A percentile compares a stretch with the other conserved stretches of the same genome.
Evolutionary conservation across 768 basidiomycete species (phyloP).

Genomic region (Gymnopilus dilepis): DNA sequence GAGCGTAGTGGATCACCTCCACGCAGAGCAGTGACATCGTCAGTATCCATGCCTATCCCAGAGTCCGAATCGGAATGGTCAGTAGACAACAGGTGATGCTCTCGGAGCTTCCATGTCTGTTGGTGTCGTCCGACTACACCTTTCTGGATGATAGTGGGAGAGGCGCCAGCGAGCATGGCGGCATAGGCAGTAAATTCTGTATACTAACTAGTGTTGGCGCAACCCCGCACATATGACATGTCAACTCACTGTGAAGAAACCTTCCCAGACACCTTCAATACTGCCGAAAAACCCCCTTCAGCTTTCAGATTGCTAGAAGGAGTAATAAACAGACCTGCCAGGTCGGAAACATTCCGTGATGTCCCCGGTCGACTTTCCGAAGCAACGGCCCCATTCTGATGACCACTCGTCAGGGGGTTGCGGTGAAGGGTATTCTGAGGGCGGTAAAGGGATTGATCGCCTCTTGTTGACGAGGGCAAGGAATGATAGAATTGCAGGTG

Average conservation of each 20-base stretch:
- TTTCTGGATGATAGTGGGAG: constrained; percentile 69
- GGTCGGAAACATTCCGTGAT: constrained; percentile 57
- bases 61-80: constrained; percentile 36
- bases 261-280: constrained; percentile 82
- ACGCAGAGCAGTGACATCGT: constrained; percentile 44
- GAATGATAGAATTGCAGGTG: constrained; percentile 76
- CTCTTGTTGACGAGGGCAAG: constrained; percentile 56
- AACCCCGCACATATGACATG: background rate
- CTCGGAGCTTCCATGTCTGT: constrained; percentile 89
- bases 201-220: constrained; percentile 50
- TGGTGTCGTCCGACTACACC: constrained; percentile 82
- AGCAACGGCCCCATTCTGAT: constrained; percentile 69
- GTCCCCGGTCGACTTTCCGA: constrained; percentile 36
- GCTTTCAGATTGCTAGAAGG: background rate
- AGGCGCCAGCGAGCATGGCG: constrained; percentile 69
- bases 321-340: constrained; percentile 49
- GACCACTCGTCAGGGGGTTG: constrained; percentile 64
- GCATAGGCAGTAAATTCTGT: constrained; percentile 88
- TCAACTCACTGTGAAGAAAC: constrained; percentile 68
- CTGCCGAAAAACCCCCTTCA: constrained; percentile 37
- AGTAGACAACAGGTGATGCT: constrained; percentile 61
- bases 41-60: constrained; percentile 37
- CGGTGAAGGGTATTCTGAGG: constrained; percentile 33
- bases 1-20: constrained; percentile 68
- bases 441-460: constrained; percentile 39